A percentile compares a stretch with the other conserved stretches of the same genome.
Conservation (phyloP, 1,284 basidiomycete genomes). For the Melampsora larici-populina region DNA sequence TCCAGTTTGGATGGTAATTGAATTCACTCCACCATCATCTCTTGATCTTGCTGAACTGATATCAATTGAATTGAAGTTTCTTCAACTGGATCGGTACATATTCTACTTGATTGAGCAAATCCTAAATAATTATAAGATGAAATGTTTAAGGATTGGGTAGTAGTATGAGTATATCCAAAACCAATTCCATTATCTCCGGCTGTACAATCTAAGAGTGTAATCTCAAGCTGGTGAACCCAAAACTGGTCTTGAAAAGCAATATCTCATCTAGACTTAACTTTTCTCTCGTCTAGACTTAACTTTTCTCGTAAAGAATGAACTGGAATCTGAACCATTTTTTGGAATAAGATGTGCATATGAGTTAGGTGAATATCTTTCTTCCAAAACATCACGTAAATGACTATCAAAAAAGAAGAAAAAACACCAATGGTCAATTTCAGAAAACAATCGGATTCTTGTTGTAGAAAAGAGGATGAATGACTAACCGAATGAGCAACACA, state of each 20-base stretch:
- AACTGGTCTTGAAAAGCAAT: slow-evolving; percentile 87
- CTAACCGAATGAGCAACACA: slow-evolving; percentile 40
- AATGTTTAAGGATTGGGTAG: slow-evolving; percentile 80
- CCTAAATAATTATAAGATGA: slow-evolving; percentile 99
- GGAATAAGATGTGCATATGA: slow-evolving; percentile 78
- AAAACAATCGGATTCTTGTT: not conserved
- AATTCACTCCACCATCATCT: slow-evolving; percentile 76
- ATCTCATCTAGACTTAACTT: too few relatives aligned
- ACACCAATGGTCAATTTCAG: slow-evolving; percentile 43
- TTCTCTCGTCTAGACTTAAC: slow-evolving; percentile 92
- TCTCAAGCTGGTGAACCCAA: slow-evolving; percentile 93
- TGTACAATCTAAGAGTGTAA: slow-evolving; percentile 77
- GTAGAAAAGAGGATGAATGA: not conserved
- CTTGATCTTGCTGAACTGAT: slow-evolving; percentile 74
- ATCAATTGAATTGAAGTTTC: slow-evolving; percentile 58
- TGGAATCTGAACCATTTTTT: slow-evolving; percentile 87
- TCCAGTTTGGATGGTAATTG: slow-evolving; percentile 78
- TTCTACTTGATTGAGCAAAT: slow-evolving; percentile 88
- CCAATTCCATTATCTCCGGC: slow-evolving; percentile 78
- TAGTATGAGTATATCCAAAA: slow-evolving; percentile 72
- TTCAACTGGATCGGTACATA: slow-evolving; percentile 90
- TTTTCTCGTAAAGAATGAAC: slow-evolving; percentile 96
- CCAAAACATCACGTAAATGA: slow-evolving; percentile 90
- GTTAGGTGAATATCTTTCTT: slow-evolving; percentile 72
- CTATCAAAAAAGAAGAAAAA: slow-evolving; percentile 61